Percentiles rank a stretch among this genome's conserved stretches.
These are phyloP conservation scores for Ustilago vetiveriae DNA, from an alignment of 1,284 basidiomycete genomes.

Conservation along the genomic window DNA sequence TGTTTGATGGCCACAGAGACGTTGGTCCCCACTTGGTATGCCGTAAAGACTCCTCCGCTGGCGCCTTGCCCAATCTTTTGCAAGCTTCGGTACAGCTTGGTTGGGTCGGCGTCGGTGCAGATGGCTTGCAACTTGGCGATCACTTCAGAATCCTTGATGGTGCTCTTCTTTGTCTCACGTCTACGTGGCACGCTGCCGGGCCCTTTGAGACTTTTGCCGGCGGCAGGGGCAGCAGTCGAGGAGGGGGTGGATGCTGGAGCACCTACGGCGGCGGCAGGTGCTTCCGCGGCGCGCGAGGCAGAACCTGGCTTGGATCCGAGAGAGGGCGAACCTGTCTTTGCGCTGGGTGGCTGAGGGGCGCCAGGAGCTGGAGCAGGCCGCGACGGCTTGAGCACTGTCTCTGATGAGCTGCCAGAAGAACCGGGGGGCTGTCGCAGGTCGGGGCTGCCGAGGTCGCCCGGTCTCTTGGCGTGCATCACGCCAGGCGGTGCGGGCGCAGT, in stretches of 20 bases:
- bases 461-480: constrained; percentile 12
- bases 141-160: constrained; percentile 84
- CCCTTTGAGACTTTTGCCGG: constrained; percentile 23
- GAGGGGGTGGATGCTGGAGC: constrained; percentile 7
- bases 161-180: constrained; percentile 77
- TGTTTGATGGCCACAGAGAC: constrained; percentile 97
- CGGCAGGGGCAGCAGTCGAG: constrained; percentile 4
- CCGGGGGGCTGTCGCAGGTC: constrained; percentile 25
- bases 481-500: constrained; percentile 50
- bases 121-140: constrained; percentile 89
- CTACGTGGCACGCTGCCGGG: constrained; percentile 72
- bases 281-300: constrained; percentile 2
- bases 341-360: background rate
- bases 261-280: constrained; percentile 2
- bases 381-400: constrained; percentile 41
- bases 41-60: constrained; percentile 96
- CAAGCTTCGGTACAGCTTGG: constrained; percentile 87
- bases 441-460: constrained; percentile 15
- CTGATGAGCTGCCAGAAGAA: constrained; percentile 20
- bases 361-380: constrained; percentile 49
- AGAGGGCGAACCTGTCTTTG: constrained; percentile 15
- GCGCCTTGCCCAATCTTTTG: constrained; percentile 98
- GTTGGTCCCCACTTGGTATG: constrained; percentile 94
- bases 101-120: constrained; percentile 97
- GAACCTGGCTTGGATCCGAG: constrained; percentile 13